These are phyloP conservation scores for Physcomitrellopsis africana DNA, from an alignment of 225 moss, liverwort and hornwort species.

Conservation along the genomic window DNA sequence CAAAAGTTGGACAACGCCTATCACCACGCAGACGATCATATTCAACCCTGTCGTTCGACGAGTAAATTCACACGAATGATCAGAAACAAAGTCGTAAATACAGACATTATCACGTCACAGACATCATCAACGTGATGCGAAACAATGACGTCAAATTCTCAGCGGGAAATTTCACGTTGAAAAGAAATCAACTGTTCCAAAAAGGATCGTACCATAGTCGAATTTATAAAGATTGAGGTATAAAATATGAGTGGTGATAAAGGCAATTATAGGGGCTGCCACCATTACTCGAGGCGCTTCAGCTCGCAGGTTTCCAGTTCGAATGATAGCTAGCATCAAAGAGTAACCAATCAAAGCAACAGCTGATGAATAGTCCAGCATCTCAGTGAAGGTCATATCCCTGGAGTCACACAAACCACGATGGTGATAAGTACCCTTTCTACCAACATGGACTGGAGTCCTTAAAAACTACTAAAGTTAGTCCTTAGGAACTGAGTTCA, in stretches of 20 bases:
- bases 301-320: slow-evolving; percentile 67
- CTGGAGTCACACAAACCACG: slow-evolving; percentile 48
- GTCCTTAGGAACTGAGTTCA: no score
- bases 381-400: slow-evolving; percentile 86
- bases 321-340: slow-evolving; percentile 82
- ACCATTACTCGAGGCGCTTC: slow-evolving; percentile 95
- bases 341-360: slow-evolving; percentile 87
- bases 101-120: no score
- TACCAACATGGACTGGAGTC: neutral
- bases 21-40: slow-evolving; percentile 82
- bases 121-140: no score
- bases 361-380: slow-evolving; percentile 95
- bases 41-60: slow-evolving; percentile 68
- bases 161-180: neutral
- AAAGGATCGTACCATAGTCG: slow-evolving; percentile 72
- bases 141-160: no score
- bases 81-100: no score
- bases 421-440: neutral
- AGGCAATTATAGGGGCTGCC: slow-evolving; percentile 87
- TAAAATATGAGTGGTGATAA: slow-evolving; percentile 89
- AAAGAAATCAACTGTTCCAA: neutral
- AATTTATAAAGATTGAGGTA: slow-evolving; percentile 92
- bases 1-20: slow-evolving; percentile 73
- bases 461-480: neutral
- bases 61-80: slow-evolving; percentile 14